phyloP scores from a whole-genome alignment of 495 filamentous ascomycete species.

The Parathielavia hyrcaniae region DNA sequence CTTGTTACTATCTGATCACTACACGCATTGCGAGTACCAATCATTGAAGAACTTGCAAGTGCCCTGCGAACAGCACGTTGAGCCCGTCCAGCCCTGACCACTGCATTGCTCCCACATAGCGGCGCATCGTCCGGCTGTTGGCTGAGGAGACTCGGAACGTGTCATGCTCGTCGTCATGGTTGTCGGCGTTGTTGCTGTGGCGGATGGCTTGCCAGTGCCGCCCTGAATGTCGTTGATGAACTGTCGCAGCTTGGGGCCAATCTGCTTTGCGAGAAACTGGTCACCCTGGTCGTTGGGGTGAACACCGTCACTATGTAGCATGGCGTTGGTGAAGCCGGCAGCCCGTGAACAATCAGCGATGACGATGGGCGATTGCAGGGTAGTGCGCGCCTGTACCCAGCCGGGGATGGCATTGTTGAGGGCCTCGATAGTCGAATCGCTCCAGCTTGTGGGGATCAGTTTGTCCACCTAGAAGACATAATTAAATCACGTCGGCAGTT shows the following conservation, averaged over 20 bases:
- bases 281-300: slow-evolving; percentile 36
- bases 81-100: slow-evolving; percentile 4
- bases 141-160: background rate
- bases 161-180: background rate
- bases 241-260: slow-evolving; percentile 25
- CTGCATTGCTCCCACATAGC: slow-evolving; percentile 1
- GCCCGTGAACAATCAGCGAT: slow-evolving; percentile 29
- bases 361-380: slow-evolving; percentile 30
- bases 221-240: slow-evolving; percentile 11
- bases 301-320: slow-evolving; percentile 29
- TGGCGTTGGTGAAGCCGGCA: slow-evolving; percentile 26
- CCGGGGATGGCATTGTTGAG: slow-evolving; percentile 32
- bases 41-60: slow-evolving; percentile 5
- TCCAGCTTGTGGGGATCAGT: slow-evolving; percentile 29
- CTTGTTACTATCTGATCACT: too few species aligned
- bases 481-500: background rate
- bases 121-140: slow-evolving; percentile 3
- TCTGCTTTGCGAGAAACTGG: slow-evolving; percentile 24
- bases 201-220: background rate
- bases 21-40: slow-evolving; percentile 12
- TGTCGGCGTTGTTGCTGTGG: background rate
- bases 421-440: slow-evolving; percentile 27
- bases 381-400: slow-evolving; percentile 28
- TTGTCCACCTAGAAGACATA: slow-evolving; percentile 25
- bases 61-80: slow-evolving; percentile 8